Evolutionary conservation across 1,284 basidiomycete genomes (phyloP).

Genomic region (Sphaerobolus stellatus): DNA sequence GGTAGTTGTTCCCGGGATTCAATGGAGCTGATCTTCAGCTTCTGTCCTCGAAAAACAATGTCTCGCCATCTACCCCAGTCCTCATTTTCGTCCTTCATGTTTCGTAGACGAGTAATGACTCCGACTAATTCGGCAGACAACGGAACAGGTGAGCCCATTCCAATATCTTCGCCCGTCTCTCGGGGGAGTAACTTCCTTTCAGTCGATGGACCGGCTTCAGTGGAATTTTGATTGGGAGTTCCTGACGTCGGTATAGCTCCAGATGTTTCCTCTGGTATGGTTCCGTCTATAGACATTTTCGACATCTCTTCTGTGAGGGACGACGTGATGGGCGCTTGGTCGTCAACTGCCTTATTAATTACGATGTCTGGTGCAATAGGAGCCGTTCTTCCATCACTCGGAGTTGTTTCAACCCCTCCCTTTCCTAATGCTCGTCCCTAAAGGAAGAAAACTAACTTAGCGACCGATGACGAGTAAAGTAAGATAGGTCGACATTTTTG

Average conservation of each 20-base stretch:
- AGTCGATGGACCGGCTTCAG: neutral
- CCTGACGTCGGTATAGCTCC: neutral
- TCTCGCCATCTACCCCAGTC: conserved; percentile 91
- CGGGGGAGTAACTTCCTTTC: conserved; percentile 44
- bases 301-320: no score
- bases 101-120: conserved; percentile 80
- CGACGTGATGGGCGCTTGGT: no score
- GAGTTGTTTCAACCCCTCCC: conserved; percentile 75
- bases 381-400: conserved; percentile 61
- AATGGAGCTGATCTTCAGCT: neutral
- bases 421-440: conserved; percentile 73
- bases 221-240: neutral
- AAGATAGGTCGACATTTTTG: conserved; percentile 10
- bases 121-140: conserved; percentile 83
- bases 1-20: conserved; percentile 37
- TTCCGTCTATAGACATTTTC: no score
- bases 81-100: conserved; percentile 91
- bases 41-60: conserved; percentile 64
- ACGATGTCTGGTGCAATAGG: conserved; percentile 51
- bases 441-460: conserved; percentile 4
- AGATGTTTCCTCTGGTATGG: no score
- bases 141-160: conserved; percentile 85
- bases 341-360: neutral
- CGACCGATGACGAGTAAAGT: neutral
- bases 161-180: conserved; percentile 83